These are phyloP conservation scores for Protea cynaroides DNA, from an alignment of 164 flowering plant species.

Conservation along the genomic window DNA sequence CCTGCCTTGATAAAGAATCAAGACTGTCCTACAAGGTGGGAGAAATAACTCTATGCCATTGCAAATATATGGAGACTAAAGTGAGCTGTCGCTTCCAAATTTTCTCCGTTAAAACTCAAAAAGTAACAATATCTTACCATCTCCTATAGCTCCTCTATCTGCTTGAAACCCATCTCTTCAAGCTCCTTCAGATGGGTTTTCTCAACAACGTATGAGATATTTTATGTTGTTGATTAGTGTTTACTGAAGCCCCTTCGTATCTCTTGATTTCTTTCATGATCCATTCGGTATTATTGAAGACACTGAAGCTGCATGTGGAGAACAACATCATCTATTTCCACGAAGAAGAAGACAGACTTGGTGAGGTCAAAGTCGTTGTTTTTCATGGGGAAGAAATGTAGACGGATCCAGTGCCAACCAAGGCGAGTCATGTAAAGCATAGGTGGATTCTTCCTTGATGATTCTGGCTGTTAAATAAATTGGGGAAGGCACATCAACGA, in stretches of 20 bases:
- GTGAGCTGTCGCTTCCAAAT: slow-evolving; percentile 60
- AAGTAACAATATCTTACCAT: slow-evolving; percentile 62
- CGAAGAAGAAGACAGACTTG: slow-evolving; percentile 42
- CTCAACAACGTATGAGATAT: slow-evolving; percentile 40
- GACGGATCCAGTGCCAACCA: slow-evolving; percentile 74
- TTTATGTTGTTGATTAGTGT: too few relatives aligned
- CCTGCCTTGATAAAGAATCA: too few relatives aligned
- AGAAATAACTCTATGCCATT: too few relatives aligned
- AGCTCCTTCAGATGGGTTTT: slow-evolving; percentile 62
- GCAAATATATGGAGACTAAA: background rate
- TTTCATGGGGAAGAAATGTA: slow-evolving; percentile 45
- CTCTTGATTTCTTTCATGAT: slow-evolving; percentile 70
- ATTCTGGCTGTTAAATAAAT: slow-evolving; percentile 54
- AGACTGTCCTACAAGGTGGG: too few relatives aligned
- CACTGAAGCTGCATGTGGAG: slow-evolving; percentile 64
- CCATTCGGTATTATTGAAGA: slow-evolving; percentile 46
- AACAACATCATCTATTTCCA: slow-evolving; percentile 50
- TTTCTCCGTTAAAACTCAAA: slow-evolving; percentile 54
- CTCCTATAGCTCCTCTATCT: slow-evolving; percentile 72
- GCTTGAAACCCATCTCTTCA: slow-evolving; percentile 78
- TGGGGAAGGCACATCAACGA: slow-evolving; percentile 49
- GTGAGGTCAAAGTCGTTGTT: slow-evolving; percentile 34
- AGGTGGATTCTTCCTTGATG: slow-evolving; percentile 43
- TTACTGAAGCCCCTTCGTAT: too few relatives aligned
- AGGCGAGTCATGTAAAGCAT: slow-evolving; percentile 45